Conservation (phyloP, 345 rosid genomes). For the Hibiscus trionum region DNA sequence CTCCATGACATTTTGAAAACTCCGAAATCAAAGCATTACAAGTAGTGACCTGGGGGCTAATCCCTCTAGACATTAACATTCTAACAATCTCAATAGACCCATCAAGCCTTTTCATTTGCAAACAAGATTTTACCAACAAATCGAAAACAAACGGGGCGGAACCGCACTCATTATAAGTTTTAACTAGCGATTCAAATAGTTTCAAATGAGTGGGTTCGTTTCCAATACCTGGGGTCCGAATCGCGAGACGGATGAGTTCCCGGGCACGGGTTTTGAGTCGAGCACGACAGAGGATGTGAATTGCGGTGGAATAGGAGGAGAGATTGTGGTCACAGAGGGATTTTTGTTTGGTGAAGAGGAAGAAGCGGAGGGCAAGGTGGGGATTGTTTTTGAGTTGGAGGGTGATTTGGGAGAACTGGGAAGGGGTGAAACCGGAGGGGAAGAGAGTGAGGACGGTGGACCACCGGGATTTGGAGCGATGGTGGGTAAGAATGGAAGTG, state of each 20-base stretch:
- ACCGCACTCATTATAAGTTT: slow-evolving; percentile 66
- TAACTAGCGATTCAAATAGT: slow-evolving; percentile 37
- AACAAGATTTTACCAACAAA: slow-evolving; percentile 17
- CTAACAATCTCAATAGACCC: slow-evolving; percentile 50
- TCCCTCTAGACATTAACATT: slow-evolving; percentile 50
- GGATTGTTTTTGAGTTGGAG: slow-evolving; percentile 51
- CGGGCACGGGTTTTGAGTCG: slow-evolving; percentile 50
- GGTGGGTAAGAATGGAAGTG: slow-evolving; percentile 63
- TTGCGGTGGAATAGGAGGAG: slow-evolving; percentile 43
- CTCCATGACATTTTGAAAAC: slow-evolving; percentile 39
- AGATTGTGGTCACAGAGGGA: slow-evolving; percentile 58
- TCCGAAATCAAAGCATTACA: slow-evolving; percentile 49
- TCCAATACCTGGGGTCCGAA: slow-evolving; percentile 26
- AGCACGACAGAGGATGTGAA: slow-evolving; percentile 71
- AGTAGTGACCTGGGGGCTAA: slow-evolving; percentile 43
- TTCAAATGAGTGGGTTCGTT: slow-evolving; percentile 18
- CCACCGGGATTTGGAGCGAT: slow-evolving; percentile 85
- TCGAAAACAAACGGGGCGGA: slow-evolving; percentile 89
- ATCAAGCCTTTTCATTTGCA: slow-evolving; percentile 45
- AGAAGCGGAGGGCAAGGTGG: slow-evolving; percentile 65
- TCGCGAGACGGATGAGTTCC: slow-evolving; percentile 39
- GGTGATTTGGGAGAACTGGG: slow-evolving; percentile 55
- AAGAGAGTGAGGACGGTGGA: slow-evolving; percentile 50
- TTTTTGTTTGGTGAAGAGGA: slow-evolving; percentile 50
- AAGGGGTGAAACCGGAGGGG: slow-evolving; percentile 47